A percentile compares a stretch with the other conserved stretches of the same genome.
Evolutionary conservation across 2,329 filamentous ascomycete genomes (phyloP).

Genomic region (Exserohilum turcica): DNA sequence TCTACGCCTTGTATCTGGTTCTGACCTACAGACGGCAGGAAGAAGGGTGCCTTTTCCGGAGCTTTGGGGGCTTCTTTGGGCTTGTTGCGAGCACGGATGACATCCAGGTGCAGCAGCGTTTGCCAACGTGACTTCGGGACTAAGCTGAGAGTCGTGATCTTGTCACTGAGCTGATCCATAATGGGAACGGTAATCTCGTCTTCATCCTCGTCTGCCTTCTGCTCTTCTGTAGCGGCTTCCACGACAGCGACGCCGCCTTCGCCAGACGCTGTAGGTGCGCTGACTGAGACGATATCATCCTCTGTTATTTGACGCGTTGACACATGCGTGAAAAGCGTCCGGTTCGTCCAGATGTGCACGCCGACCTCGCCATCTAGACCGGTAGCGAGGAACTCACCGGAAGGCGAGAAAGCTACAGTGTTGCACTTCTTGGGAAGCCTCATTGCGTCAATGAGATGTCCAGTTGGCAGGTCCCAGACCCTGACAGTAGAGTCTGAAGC

Average conservation of each 20-base stretch:
- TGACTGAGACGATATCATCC: slow-evolving; percentile 68
- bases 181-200: slow-evolving; percentile 52
- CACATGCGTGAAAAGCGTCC: slow-evolving; percentile 85
- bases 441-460: slow-evolving; percentile 92
- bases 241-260: slow-evolving; percentile 78
- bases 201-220: slow-evolving; percentile 50
- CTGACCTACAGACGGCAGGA: slow-evolving; percentile 72
- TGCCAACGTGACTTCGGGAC: slow-evolving; percentile 94
- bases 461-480: slow-evolving; percentile 94
- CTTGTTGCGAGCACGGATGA: slow-evolving; percentile 90
- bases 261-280: slow-evolving; percentile 76
- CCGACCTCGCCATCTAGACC: slow-evolving; percentile 81
- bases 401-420: slow-evolving; percentile 83
- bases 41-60: slow-evolving; percentile 95
- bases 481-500: slow-evolving; percentile 80
- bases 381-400: slow-evolving; percentile 93
- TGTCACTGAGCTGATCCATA: slow-evolving; percentile 77
- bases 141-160: slow-evolving; percentile 86
- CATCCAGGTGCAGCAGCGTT: slow-evolving; percentile 86
- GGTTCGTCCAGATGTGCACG: slow-evolving; percentile 96
- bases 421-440: slow-evolving; percentile 78
- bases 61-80: slow-evolving; percentile 89
- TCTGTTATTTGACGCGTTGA: slow-evolving; percentile 85
- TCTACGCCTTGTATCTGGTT: slow-evolving; percentile 23
- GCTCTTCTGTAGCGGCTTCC: slow-evolving; percentile 72